Conservation (phyloP, 1,139 yeast species). For the Candida glucosophila region DNA sequence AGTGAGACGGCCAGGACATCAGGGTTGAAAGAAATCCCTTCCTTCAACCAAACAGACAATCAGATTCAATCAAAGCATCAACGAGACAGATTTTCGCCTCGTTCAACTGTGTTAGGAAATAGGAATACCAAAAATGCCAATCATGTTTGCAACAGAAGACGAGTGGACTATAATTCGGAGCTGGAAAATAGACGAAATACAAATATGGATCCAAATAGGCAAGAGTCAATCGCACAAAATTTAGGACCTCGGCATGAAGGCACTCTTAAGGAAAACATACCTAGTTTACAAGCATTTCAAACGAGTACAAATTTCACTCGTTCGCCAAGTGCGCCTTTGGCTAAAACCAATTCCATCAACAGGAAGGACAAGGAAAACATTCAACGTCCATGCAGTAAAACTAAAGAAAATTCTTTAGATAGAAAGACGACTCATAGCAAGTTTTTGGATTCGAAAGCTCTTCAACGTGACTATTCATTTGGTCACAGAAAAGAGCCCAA, state of each 20-base stretch:
- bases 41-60: background rate
- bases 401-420: background rate
- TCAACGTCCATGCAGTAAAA: background rate
- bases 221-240: background rate
- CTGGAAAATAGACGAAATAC: background rate
- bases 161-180: background rate
- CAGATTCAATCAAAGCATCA: too few species aligned
- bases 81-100: too few species aligned
- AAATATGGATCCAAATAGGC: background rate
- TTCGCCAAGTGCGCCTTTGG: background rate
- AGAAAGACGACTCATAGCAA: too few species aligned
- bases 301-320: too few species aligned
- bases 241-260: too few species aligned
- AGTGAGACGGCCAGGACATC: background rate
- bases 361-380: background rate
- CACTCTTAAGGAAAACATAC: too few species aligned
- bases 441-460: too few species aligned
- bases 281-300: too few species aligned
- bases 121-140: background rate
- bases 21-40: background rate
- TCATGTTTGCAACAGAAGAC: too few species aligned
- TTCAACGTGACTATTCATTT: too few species aligned
- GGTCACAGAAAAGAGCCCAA: conserved; percentile 2
- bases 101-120: background rate
- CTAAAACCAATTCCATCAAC: background rate